Percentiles rank a stretch among this genome's conserved stretches.
phyloP scores from a whole-genome alignment of 73 alveolate species.

The Durusdinium trenchii region DNA sequence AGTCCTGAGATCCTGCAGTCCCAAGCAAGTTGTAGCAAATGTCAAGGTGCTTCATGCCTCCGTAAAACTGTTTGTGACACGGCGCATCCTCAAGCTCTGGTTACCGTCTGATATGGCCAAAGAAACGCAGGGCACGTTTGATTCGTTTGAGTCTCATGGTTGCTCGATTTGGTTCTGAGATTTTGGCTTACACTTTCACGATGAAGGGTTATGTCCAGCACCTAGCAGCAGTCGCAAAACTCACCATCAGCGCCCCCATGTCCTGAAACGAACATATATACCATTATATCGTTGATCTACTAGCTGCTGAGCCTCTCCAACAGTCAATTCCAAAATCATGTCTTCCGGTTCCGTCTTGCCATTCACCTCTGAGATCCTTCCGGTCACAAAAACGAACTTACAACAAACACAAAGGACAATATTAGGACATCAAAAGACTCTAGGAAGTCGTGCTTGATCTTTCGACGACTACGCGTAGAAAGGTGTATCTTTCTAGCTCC shows the following conservation, averaged over 20 bases:
- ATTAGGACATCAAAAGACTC: not conserved
- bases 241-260: not conserved
- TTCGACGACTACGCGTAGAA: not conserved
- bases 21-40: conserved; percentile 78
- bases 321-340: conserved; percentile 76
- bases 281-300: no score
- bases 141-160: no score
- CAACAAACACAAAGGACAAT: not conserved
- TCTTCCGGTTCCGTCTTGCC: conserved; percentile 66
- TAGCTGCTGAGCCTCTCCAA: conserved; percentile 32
- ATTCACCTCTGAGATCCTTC: conserved; percentile 79
- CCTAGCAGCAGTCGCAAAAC: not conserved
- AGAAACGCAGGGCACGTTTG: no score
- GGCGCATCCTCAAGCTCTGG: not conserved
- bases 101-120: not conserved
- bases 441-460: not conserved
- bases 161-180: not conserved
- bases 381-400: not conserved
- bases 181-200: conserved; percentile 37
- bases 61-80: not conserved
- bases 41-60: conserved; percentile 86
- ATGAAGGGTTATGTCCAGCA: conserved; percentile 30
- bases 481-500: not conserved
- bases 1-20: conserved; percentile 47
- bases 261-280: no score